These are phyloP conservation scores for Drechslerella dactyloides DNA, from an alignment of 2,329 filamentous ascomycete species.

Conservation along the genomic window DNA sequence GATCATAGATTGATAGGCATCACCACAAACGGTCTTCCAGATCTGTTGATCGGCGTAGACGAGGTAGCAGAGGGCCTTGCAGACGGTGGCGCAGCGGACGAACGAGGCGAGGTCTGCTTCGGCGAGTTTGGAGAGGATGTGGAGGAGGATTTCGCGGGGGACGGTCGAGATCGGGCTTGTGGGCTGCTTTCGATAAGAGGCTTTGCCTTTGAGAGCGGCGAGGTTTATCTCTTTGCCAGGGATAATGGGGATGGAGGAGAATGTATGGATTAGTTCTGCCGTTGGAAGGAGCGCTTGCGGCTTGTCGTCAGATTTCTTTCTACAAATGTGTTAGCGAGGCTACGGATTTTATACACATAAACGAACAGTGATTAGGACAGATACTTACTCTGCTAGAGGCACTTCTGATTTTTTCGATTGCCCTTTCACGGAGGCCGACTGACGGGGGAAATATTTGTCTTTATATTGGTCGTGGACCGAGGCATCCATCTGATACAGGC, in stretches of 20 bases:
- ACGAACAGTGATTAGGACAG: not conserved
- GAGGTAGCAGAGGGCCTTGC: conserved; percentile 84
- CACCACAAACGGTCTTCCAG: conserved; percentile 79
- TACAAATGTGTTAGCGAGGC: conserved; percentile 59
- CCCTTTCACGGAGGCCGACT: conserved; percentile 9
- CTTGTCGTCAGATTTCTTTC: not conserved
- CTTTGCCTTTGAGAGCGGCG: conserved; percentile 36
- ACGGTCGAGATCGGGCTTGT: conserved; percentile 79
- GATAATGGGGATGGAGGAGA: conserved; percentile 26
- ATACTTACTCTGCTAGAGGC: conserved; percentile 54
- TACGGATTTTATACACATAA: too few relatives aligned
- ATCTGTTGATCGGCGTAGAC: conserved; percentile 82
- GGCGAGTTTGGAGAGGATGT: conserved; percentile 77
- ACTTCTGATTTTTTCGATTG: conserved; percentile 31
- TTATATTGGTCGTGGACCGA: conserved; percentile 85
- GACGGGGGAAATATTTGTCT: conserved; percentile 81
- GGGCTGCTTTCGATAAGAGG: conserved; percentile 65
- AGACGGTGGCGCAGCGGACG: conserved; percentile 76
- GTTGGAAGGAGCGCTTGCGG: conserved; percentile 16
- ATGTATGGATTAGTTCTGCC: conserved; percentile 24
- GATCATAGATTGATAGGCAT: conserved; percentile 70
- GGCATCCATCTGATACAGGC: conserved; percentile 71
- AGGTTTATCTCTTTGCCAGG: conserved; percentile 31
- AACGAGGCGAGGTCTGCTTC: conserved; percentile 77
- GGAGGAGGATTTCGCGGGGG: conserved; percentile 82